phyloP scores from a whole-genome alignment of 495 filamentous ascomycete genomes.

The Aspergillus olivimuriae region DNA sequence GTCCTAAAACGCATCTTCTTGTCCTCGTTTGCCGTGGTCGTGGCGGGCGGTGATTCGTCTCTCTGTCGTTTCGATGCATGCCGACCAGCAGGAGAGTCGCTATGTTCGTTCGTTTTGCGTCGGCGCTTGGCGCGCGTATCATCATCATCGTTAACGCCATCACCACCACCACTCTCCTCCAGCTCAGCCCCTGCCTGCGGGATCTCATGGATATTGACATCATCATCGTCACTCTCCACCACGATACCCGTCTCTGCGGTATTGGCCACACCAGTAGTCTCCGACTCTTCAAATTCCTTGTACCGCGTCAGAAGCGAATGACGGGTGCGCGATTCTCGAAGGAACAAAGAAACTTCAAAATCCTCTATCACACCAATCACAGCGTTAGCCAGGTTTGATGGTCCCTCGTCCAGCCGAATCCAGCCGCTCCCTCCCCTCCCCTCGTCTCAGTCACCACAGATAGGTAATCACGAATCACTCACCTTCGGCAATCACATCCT shows the following conservation, averaged over 20 bases:
- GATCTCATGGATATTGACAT: constrained; percentile 30
- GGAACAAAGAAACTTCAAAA: constrained; percentile 89
- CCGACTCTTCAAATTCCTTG: constrained; percentile 57
- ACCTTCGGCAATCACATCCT: constrained; percentile 85
- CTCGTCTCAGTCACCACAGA: neutral
- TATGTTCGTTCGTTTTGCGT: constrained; percentile 2
- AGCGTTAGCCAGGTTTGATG: too few relatives aligned
- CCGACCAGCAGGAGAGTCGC: constrained; percentile 2
- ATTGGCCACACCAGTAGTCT: constrained; percentile 29
- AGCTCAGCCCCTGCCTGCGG: constrained; percentile 17
- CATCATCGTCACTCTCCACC: constrained; percentile 38
- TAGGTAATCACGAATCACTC: too few relatives aligned
- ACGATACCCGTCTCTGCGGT: constrained; percentile 28
- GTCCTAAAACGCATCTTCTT: constrained; percentile 83
- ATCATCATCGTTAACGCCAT: constrained; percentile 1
- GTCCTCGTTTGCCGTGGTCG: constrained; percentile 72
- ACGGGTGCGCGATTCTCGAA: constrained; percentile 79
- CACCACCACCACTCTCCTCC: too few relatives aligned
- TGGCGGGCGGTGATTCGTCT: constrained; percentile 11
- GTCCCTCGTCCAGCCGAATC: too few relatives aligned
- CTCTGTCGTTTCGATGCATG: constrained; percentile 15
- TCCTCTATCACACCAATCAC: constrained; percentile 63
- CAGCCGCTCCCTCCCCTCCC: too few relatives aligned
- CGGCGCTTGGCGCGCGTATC: constrained; percentile 1
- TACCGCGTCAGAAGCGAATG: constrained; percentile 82